Conservation (phyloP, 2,329 filamentous ascomycete species). For the Davidsoniella neocaledoniae region DNA sequence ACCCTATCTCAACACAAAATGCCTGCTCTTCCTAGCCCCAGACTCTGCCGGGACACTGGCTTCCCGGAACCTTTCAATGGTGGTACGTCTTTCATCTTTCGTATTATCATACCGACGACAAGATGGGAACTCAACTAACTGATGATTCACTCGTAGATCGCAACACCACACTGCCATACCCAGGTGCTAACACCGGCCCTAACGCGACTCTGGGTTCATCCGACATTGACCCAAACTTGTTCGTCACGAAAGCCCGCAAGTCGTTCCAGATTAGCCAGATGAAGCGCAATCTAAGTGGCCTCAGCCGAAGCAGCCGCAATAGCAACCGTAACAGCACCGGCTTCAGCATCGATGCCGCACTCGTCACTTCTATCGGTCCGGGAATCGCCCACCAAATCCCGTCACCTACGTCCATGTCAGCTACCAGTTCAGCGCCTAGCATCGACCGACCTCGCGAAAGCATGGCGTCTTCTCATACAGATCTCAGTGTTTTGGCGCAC, state of each 20-base stretch:
- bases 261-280: conserved; percentile 26
- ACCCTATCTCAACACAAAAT: conserved; percentile 9
- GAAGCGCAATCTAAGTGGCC: conserved; percentile 26
- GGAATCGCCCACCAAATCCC: conserved; percentile 2
- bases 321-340: neutral
- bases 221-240: conserved; percentile 30
- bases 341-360: conserved; percentile 7
- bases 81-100: conserved; percentile 19
- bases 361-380: conserved; percentile 7
- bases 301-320: conserved; percentile 6
- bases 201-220: conserved; percentile 39
- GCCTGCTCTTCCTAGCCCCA: conserved; percentile 13
- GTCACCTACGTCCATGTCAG: conserved; percentile 2
- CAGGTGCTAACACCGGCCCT: conserved; percentile 40
- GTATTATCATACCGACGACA: neutral
- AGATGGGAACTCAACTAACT: neutral
- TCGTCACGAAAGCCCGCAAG: conserved; percentile 27
- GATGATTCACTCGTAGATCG: conserved; percentile 20
- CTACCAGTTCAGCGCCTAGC: conserved; percentile 1
- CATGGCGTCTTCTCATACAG: neutral
- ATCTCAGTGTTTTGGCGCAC: neutral
- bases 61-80: conserved; percentile 35
- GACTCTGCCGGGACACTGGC: conserved; percentile 27
- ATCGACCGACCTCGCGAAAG: neutral
- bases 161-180: conserved; percentile 46